Evolutionary conservation across 495 filamentous ascomycete species (phyloP).

Genomic region (Aspergillus kassunensis): DNA sequence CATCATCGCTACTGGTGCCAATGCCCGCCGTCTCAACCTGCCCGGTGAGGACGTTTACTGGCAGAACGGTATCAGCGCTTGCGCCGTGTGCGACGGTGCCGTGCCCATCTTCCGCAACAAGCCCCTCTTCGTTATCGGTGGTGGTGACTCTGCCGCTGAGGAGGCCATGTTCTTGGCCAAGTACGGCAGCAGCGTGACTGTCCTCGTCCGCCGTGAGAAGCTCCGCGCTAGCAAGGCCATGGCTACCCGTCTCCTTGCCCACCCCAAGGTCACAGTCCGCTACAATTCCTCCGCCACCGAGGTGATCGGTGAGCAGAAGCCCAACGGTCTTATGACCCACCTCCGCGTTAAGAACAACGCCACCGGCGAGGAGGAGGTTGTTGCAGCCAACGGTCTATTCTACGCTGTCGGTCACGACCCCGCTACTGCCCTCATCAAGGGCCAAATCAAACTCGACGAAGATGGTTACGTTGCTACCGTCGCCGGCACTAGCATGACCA

Average conservation of each 20-base stretch:
- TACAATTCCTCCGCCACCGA: conserved; percentile 79
- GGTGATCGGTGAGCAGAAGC: conserved; percentile 76
- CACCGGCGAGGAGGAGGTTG: conserved; percentile 70
- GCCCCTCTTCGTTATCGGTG: conserved; percentile 92
- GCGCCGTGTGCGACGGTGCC: conserved; percentile 95
- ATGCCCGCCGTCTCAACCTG: conserved; percentile 75
- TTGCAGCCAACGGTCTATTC: conserved; percentile 91
- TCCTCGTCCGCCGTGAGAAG: conserved; percentile 82
- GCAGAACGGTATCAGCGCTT: conserved; percentile 95
- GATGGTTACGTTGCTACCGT: conserved; percentile 88
- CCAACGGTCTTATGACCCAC: conserved; percentile 74
- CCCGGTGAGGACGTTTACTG: conserved; percentile 92
- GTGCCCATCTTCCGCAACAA: conserved; percentile 97
- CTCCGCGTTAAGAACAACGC: conserved; percentile 74
- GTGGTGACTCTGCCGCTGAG: conserved; percentile 95
- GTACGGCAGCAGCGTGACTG: conserved; percentile 91
- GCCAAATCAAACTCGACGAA: conserved; percentile 76
- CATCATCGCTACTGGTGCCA: conserved; percentile 94
- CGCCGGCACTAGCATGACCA: conserved; percentile 85
- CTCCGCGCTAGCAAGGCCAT: conserved; percentile 87
- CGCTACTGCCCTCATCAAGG: conserved; percentile 81
- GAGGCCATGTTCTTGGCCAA: conserved; percentile 97
- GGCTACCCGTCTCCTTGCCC: conserved; percentile 73
- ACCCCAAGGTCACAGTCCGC: conserved; percentile 84
- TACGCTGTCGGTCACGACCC: conserved; percentile 98